These are phyloP conservation scores for Camellia lanceoleosa DNA, from an alignment of 148 eudicot genomes.

Conservation along the genomic window DNA sequence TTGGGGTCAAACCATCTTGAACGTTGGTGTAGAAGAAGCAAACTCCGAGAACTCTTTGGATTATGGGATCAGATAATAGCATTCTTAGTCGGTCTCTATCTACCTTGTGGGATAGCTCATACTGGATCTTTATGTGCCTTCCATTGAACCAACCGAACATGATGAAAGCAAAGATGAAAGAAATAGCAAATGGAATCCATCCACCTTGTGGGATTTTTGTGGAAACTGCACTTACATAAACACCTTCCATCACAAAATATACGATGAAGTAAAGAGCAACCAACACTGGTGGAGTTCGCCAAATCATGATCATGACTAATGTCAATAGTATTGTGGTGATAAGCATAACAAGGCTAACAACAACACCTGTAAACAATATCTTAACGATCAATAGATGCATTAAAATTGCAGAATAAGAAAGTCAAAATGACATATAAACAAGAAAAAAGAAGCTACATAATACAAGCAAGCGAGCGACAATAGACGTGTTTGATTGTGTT, in stretches of 20 bases:
- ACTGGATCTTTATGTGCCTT: no score
- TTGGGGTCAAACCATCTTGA: slow-evolving; percentile 66
- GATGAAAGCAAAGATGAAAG: no score
- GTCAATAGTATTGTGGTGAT: slow-evolving; percentile 61
- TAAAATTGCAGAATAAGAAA: background rate
- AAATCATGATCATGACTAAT: slow-evolving; percentile 62
- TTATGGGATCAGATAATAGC: slow-evolving; percentile 41
- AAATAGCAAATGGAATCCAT: slow-evolving; percentile 79
- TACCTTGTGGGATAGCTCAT: slow-evolving; percentile 40
- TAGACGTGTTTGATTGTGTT: background rate
- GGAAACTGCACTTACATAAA: slow-evolving; percentile 59
- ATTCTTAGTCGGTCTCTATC: slow-evolving; percentile 35
- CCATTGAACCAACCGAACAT: no score
- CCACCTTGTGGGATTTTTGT: slow-evolving; percentile 68
- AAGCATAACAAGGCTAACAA: slow-evolving; percentile 71
- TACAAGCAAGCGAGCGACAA: no score
- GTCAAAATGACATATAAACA: background rate
- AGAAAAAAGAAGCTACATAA: background rate
- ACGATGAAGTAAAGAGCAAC: slow-evolving; percentile 45
- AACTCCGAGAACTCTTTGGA: slow-evolving; percentile 65
- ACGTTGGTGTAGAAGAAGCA: slow-evolving; percentile 68
- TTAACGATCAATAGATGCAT: slow-evolving; percentile 1
- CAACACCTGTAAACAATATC: slow-evolving; percentile 48
- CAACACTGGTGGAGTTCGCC: slow-evolving; percentile 48
- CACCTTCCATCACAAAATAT: slow-evolving; percentile 50